These are phyloP conservation scores for Aspergillus neoniger DNA, from an alignment of 2,329 filamentous ascomycete species.

Conservation along the genomic window DNA sequence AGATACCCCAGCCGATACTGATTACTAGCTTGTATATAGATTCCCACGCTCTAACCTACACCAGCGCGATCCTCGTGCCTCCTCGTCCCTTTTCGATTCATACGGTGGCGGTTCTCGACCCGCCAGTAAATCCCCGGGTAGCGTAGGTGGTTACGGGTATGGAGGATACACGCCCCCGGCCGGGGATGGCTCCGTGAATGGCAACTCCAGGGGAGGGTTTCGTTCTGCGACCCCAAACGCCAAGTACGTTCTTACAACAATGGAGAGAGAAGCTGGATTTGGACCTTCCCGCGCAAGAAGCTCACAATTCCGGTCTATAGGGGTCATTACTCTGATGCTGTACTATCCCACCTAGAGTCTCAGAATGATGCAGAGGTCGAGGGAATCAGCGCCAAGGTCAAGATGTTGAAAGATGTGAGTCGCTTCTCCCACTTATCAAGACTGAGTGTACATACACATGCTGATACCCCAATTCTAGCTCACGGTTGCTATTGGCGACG, in stretches of 20 bases:
- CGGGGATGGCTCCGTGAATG: conserved; percentile 27
- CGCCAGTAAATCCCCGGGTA: conserved; percentile 41
- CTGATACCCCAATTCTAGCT: conserved; percentile 57
- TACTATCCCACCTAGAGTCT: conserved; percentile 89
- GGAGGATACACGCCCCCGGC: conserved; percentile 33
- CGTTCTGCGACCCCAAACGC: conserved; percentile 71
- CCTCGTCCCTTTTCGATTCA: conserved; percentile 73
- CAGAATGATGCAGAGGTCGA: conserved; percentile 91
- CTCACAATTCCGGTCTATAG: conserved; percentile 43
- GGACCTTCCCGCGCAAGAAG: not conserved
- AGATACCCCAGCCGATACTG: not conserved
- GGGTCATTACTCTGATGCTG: conserved; percentile 89
- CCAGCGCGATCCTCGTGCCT: conserved; percentile 66
- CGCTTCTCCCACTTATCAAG: not conserved
- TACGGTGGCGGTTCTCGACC: conserved; percentile 61
- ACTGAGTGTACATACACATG: not conserved
- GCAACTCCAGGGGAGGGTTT: conserved; percentile 35
- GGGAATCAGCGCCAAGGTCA: conserved; percentile 88
- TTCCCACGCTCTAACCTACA: conserved; percentile 70
- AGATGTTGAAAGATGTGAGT: conserved; percentile 82
- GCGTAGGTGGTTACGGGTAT: conserved; percentile 56
- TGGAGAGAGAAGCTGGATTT: not conserved
- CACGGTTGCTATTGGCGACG: conserved; percentile 88
- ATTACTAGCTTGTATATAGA: conserved; percentile 43
- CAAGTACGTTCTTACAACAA: conserved; percentile 51